Conservation (phyloP, 2,329 filamentous ascomycete species). For the Fusarium sp. region DNA sequence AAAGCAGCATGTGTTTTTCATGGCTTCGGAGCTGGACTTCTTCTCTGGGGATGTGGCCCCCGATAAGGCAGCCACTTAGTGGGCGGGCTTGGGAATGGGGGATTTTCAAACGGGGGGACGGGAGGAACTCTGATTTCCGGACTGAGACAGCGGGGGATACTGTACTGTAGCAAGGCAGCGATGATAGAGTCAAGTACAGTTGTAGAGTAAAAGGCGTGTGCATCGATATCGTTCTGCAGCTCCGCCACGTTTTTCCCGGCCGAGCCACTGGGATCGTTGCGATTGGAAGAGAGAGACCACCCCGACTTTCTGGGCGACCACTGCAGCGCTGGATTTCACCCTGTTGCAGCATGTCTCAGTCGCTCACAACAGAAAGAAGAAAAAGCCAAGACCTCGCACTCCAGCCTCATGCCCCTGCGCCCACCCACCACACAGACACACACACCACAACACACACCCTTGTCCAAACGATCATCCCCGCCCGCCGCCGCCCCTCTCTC, state of each 20-base stretch:
- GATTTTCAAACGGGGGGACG: background rate
- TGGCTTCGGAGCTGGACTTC: conserved; percentile 31
- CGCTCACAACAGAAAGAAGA: background rate
- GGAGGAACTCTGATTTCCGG: conserved; percentile 17
- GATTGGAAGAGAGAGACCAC: background rate
- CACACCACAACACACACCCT: background rate
- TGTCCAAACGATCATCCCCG: conserved; percentile 31
- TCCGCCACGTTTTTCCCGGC: conserved; percentile 42
- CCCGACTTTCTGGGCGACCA: conserved; percentile 1
- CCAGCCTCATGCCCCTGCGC: background rate
- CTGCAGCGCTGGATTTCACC: conserved; percentile 24
- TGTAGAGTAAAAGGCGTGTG: background rate
- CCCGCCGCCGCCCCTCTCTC: conserved; percentile 5
- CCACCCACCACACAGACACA: background rate
- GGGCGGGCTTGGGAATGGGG: background rate
- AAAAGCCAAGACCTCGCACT: background rate
- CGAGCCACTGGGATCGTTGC: conserved; percentile 19
- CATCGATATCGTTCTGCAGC: conserved; percentile 12
- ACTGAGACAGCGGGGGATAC: background rate
- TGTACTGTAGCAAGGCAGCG: background rate
- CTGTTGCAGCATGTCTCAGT: conserved; percentile 22
- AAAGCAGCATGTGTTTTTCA: background rate
- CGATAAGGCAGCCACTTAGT: conserved; percentile 29
- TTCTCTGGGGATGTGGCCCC: conserved; percentile 31
- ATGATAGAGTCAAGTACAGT: background rate